phyloP scores from a whole-genome alignment of 495 filamentous ascomycete genomes.

The Astrocystis sublimbata region DNA sequence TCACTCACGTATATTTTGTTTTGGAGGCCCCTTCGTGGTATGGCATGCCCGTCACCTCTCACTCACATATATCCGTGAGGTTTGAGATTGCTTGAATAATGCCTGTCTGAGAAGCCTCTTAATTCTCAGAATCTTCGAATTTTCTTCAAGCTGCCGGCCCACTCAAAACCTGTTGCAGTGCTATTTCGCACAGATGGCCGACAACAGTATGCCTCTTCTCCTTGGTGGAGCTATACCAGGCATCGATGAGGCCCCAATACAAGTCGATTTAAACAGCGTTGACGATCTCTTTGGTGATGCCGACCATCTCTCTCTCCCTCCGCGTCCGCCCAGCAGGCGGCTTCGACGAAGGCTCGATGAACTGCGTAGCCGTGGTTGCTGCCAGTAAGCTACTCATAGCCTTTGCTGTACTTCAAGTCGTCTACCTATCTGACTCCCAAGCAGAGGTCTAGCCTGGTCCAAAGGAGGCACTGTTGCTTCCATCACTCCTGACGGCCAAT shows the following conservation, averaged over 20 bases:
- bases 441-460: slow-evolving; percentile 88
- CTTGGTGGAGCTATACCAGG: slow-evolving; percentile 30
- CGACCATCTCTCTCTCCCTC: slow-evolving; percentile 56
- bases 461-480: slow-evolving; percentile 83
- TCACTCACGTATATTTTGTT: neutral
- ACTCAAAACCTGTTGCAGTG: neutral
- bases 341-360: slow-evolving; percentile 76
- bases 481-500: slow-evolving; percentile 68
- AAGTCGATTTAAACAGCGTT: slow-evolving; percentile 68
- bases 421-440: slow-evolving; percentile 24
- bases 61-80: no score
- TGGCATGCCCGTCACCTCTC: neutral
- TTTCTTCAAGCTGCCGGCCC: neutral
- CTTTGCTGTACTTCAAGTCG: neutral
- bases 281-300: slow-evolving; percentile 77
- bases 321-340: slow-evolving; percentile 59
- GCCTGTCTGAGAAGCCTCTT: no score
- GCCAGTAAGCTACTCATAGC: slow-evolving; percentile 63
- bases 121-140: neutral
- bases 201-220: slow-evolving; percentile 41
- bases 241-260: slow-evolving; percentile 52
- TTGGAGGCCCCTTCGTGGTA: neutral
- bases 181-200: slow-evolving; percentile 21
- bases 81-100: neutral
- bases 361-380: slow-evolving; percentile 73